These are phyloP conservation scores for Lolium multiflorum DNA, from an alignment of 176 grass and related monocot species.

Conservation along the genomic window DNA sequence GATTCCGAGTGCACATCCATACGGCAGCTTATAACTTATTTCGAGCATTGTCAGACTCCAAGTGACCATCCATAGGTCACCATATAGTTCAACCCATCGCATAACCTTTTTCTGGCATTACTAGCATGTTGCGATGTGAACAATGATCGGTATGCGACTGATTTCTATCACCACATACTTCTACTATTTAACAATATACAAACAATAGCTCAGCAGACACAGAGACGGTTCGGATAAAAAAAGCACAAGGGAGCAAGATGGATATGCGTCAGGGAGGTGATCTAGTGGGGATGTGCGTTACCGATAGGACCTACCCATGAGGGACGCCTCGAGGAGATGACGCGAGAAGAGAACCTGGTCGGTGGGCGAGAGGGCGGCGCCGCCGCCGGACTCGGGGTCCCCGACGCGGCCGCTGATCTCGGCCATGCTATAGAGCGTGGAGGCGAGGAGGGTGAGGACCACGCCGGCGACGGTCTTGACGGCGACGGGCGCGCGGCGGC, in stretches of 20 bases:
- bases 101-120: background rate
- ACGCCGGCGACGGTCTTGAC: slow-evolving; percentile 88
- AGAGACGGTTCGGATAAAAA: background rate
- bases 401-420: slow-evolving; percentile 64
- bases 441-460: slow-evolving; percentile 56
- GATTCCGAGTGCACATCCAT: background rate
- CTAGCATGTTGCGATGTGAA: background rate
- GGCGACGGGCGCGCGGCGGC: slow-evolving; percentile 63
- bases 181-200: background rate
- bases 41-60: background rate
- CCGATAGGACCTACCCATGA: slow-evolving; percentile 74
- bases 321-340: slow-evolving; percentile 79
- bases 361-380: slow-evolving; percentile 65
- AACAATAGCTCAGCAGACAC: background rate
- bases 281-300: background rate
- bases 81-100: background rate
- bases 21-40: background rate
- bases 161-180: background rate
- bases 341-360: slow-evolving; percentile 90
- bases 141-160: background rate
- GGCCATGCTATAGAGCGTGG: slow-evolving; percentile 76
- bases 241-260: background rate
- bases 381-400: slow-evolving; percentile 47
- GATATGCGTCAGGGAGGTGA: background rate
- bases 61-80: background rate